Base-by-base conservation (phyloP, 106 monocot species). In the Narthecium ossifragum region DNA sequence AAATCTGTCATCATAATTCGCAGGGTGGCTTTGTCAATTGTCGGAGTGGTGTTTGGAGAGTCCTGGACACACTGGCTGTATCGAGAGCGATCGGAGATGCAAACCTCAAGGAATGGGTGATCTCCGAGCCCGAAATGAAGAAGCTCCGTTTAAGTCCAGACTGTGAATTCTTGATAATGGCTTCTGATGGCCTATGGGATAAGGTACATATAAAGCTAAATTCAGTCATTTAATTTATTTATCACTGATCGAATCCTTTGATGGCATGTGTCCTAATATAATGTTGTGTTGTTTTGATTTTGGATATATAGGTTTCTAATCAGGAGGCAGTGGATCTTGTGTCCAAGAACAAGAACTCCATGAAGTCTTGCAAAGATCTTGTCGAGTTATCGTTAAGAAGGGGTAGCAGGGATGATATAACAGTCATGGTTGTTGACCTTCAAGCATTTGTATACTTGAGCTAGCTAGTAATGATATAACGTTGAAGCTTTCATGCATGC, bases 101-200 rank as follows among this genome's bases (percentile, higher is more conserved):
- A 8, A 62, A 64, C 60, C 13, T 82, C 70, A 90, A 90, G 79
- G 53, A 86, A 33, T 92, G 86, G 91, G 59, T 92, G n/a, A 92
- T 75, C 8, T 74, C 79, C 10, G 82, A 86, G 59, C 91, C 91
- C 1, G 91, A 83, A 20, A 83, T 46, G 2, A 59, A 12, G 18
- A 83, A 40, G 36, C 5, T 77, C 2, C 55, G 31, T 0, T 31
- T 92, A 7, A 80, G 63, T 17, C 18, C 58, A 2, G 86, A 86
- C 5, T 74, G 64, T 27, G 69, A 74, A 15, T 92, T 83, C 23
- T 53, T 86, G 10, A 73, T 92, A 9, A 32, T 92, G 39, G 91
- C 91, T 3, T 79, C 86, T 40, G 91, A 91, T 70, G 91, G 91
- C 2, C 53, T 91, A 33, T 91, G 91, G 91, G 70, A 76, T 28